Evolutionary conservation across 1,284 basidiomycete genomes (phyloP).

Genomic region (Pseudozyma pruni): DNA sequence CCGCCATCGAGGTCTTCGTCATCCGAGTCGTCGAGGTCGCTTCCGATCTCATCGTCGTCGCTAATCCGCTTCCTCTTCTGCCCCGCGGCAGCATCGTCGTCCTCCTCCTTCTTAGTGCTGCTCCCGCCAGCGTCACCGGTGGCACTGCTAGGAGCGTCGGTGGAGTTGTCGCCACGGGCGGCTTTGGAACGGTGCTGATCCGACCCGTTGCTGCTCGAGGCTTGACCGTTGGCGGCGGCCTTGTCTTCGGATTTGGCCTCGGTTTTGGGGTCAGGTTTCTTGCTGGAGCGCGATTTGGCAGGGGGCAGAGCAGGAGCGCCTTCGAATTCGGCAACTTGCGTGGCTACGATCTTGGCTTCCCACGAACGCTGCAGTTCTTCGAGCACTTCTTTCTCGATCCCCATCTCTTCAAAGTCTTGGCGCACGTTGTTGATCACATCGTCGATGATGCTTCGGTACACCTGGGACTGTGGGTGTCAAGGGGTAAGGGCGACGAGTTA

Average conservation of each 20-base stretch:
- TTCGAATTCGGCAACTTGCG: conserved; percentile 93
- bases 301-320: conserved; percentile 68
- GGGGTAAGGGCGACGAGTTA: neutral
- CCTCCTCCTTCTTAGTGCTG: conserved; percentile 12
- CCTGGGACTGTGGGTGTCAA: conserved; percentile 77
- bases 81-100: conserved; percentile 34
- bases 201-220: conserved; percentile 17
- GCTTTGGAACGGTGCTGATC: conserved; percentile 45
- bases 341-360: conserved; percentile 90
- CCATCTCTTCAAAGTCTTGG: conserved; percentile 95
- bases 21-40: conserved; percentile 93
- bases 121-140: conserved; percentile 12
- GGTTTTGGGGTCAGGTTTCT: conserved; percentile 34
- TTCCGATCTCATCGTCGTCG: conserved; percentile 86
- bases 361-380: conserved; percentile 92
- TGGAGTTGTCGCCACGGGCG: conserved; percentile 31
- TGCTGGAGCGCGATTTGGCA: conserved; percentile 42
- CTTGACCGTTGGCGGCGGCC: conserved; percentile 11
- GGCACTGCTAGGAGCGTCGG: conserved; percentile 15
- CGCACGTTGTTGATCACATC: conserved; percentile 90
- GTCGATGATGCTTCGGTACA: conserved; percentile 95
- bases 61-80: conserved; percentile 68
- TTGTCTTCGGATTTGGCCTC: conserved; percentile 37
- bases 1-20: conserved; percentile 72
- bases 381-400: conserved; percentile 89